Base-by-base conservation (phyloP, 345 rosid species). In the Citrus reticulata region DNA sequence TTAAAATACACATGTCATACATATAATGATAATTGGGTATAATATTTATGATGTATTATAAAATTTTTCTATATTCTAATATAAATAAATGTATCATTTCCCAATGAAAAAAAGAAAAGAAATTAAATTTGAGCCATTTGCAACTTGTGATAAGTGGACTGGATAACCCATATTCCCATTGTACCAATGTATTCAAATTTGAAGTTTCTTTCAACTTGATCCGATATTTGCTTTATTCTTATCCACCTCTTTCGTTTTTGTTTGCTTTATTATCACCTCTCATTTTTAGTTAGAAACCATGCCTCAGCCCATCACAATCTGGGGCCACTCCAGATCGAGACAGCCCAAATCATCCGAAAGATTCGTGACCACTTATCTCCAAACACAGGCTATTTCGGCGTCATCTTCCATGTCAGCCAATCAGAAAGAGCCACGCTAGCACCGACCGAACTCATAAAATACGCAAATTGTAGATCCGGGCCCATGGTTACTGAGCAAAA, bases 401-500 rank as follows among this genome's bases (percentile, higher is more conserved):
- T 60, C 64, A 3, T 25, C 14, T 25, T 10, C 66, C 27, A 0
- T 5, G 6, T 5, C 0, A 7, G 2, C 57, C 17, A 73, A 8
- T 73, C 13, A 17, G 0, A 59, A 73, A 20, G 2, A 2, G 16
- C 34, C 77, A 60, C 77, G 77, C 2, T 9, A 35, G 25, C 58
- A 54, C 20, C 58, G n/a, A 54, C 58, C 0, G 0, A 5, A 1
- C 58, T 54, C 22, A 0, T 0, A 5, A 54, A 54, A 17, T 13
- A 3, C 51, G 51, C 51, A 11, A 46, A 46, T 13, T 13, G 17
- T 13, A 46, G 51, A 0, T 51, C 7, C 5, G 85, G 84, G 13
- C 85, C 81, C 61, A 20, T 4, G 16, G 81, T 73, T 39, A 19
- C 72, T 85, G 86, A 85, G 84, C 82, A 29, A 11, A 0, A 0